Conservation (phyloP, 768 basidiomycete genomes). For the Trametes meyenii region DNA sequence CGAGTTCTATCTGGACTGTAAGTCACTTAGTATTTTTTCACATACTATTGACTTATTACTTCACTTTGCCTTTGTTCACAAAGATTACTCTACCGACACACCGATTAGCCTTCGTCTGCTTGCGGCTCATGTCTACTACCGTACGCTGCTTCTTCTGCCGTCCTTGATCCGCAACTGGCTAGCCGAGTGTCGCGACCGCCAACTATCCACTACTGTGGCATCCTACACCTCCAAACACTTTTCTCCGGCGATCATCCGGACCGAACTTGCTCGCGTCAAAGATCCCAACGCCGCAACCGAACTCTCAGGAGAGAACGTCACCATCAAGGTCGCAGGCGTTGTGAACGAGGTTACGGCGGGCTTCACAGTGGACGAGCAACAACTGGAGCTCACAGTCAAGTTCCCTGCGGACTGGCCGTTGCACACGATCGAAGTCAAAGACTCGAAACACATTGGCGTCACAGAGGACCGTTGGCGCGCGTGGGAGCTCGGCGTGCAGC, state of each 20-base stretch:
- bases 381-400: slow-evolving; percentile 83
- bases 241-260: slow-evolving; percentile 83
- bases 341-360: slow-evolving; percentile 82
- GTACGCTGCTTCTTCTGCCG: slow-evolving; percentile 80
- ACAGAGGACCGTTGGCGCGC: slow-evolving; percentile 89
- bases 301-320: slow-evolving; percentile 75
- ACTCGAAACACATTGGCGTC: slow-evolving; percentile 83
- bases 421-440: slow-evolving; percentile 84
- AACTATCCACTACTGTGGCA: slow-evolving; percentile 75
- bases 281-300: slow-evolving; percentile 54
- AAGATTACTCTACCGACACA: slow-evolving; percentile 63
- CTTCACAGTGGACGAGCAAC: slow-evolving; percentile 92
- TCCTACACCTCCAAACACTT: slow-evolving; percentile 82
- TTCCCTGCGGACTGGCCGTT: slow-evolving; percentile 93
- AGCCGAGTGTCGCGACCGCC: slow-evolving; percentile 85
- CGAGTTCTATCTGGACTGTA: slow-evolving; percentile 77
- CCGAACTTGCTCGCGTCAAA: slow-evolving; percentile 79
- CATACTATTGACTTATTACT: neutral
- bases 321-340: slow-evolving; percentile 71
- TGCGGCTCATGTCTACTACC: slow-evolving; percentile 88
- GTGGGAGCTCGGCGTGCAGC: slow-evolving; percentile 92
- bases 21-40: slow-evolving; percentile 27
- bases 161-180: slow-evolving; percentile 88
- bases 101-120: slow-evolving; percentile 61
- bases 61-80: no score